Percentiles rank a stretch among this genome's conserved stretches.
These are phyloP conservation scores for Calonectria pteridis DNA, from an alignment of 2,329 filamentous ascomycete genomes.

Conservation along the genomic window DNA sequence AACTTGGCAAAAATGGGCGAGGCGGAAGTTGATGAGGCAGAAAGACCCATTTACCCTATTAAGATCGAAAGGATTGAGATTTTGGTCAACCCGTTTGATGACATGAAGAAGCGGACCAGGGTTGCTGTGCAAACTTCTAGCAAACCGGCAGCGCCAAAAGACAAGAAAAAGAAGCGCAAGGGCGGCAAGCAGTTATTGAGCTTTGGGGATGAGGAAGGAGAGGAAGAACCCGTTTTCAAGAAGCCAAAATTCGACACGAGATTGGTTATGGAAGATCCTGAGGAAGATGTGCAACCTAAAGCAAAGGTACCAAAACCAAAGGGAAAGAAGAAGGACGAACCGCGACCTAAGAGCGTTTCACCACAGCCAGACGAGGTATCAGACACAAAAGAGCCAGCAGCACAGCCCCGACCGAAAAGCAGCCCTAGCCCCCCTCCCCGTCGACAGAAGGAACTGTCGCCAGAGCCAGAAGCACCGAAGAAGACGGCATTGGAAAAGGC, in stretches of 20 bases:
- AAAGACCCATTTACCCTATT: constrained; percentile 87
- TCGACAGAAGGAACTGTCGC: constrained; percentile 34
- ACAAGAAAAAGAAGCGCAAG: constrained; percentile 79
- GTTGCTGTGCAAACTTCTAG: constrained; percentile 62
- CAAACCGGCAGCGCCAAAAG: constrained; percentile 58
- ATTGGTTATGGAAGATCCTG: constrained; percentile 71
- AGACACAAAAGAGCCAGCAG: constrained; percentile 21
- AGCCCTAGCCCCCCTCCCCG: constrained; percentile 30
- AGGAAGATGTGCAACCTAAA: constrained; percentile 46
- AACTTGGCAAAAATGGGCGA: constrained; percentile 96
- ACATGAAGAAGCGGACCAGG: constrained; percentile 79
- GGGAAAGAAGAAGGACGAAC: constrained; percentile 47
- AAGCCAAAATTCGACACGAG: constrained; percentile 85
- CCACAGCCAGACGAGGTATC: constrained; percentile 31
- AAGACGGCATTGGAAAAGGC: constrained; percentile 74
- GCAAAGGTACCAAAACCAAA: constrained; percentile 43
- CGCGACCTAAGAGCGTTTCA: constrained; percentile 25
- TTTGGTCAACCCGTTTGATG: constrained; percentile 84
- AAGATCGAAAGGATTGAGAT: constrained; percentile 82
- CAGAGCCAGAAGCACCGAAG: constrained; percentile 46
- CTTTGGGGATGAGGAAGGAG: constrained; percentile 79
- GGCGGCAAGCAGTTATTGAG: constrained; percentile 82
- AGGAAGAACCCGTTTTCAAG: constrained; percentile 71
- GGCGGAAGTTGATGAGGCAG: constrained; percentile 82
- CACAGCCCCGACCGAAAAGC: constrained; percentile 25